Evolutionary conservation across 148 eudicot genomes (phyloP), one percentile per base, ranked within the genome.

Genomic region (Suaeda aralocaspica): DNA sequence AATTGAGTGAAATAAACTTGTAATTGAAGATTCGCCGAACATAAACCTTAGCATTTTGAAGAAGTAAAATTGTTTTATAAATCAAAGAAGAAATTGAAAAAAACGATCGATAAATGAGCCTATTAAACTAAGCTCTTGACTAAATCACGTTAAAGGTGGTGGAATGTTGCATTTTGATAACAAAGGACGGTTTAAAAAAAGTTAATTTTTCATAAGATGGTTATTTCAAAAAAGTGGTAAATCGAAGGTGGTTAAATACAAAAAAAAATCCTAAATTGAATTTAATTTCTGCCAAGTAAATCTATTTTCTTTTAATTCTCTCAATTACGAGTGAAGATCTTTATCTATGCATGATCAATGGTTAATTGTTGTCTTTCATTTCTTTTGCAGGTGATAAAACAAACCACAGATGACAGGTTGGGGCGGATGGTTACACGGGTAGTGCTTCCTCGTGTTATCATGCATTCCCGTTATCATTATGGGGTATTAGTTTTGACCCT

Each of bases 381-480:
- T 74, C 42, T 64, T 69, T 76, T 83, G 67, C 63, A 94, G 98
- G 98, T 94, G 61, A 81, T 90, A 56, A 82, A 86, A 57, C 92
- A 89, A 68, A 78, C 59, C 34, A 69, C 84, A 80, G 98, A 94
- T 79, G 97, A 91, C 73, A 87, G 74, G 82, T 86, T 94, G 64
- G 92, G 98, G 45, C 80, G 98, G 19, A 78, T 77, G 73, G 97
- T 94, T 44, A 94, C 97, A 61, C 89, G 92, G 75, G 96, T 94
- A 66, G 97, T 91, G 75, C 96, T 94, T 53, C 98, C 98, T 68
- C 97, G 91, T 41, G 98, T 94, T 79, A 75, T 94, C 66, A 91
- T 94, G 97, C 98, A 94, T 76, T 86, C 98, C 2, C 95, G 97
- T 29, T 79, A 83, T 80, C 98, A 94, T 82, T 94, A 87, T 66